These are phyloP conservation scores for Fusarium domesticum DNA, from an alignment of 2,329 filamentous ascomycete species.

Conservation along the genomic window DNA sequence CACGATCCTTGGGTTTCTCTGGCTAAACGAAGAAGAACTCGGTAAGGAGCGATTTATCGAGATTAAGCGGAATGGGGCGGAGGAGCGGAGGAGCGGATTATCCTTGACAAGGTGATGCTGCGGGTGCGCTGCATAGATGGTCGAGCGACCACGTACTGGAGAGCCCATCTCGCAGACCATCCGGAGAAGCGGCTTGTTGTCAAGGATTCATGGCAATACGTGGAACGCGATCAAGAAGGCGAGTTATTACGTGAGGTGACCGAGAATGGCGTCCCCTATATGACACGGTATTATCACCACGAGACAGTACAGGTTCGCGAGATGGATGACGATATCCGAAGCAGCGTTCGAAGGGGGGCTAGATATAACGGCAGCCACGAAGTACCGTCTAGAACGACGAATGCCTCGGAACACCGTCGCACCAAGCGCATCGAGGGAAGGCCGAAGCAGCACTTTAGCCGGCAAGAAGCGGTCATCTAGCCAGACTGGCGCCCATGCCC, in stretches of 20 bases:
- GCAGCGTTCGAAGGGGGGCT: conserved; percentile 34
- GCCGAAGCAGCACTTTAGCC: conserved; percentile 22
- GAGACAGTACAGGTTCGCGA: conserved; percentile 38
- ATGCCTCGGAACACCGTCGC: conserved; percentile 5
- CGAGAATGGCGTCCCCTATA: conserved; percentile 35
- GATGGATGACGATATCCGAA: conserved; percentile 34
- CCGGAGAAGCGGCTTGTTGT: conserved; percentile 37
- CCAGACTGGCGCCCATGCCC: conserved; percentile 22
- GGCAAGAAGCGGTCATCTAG: conserved; percentile 30
- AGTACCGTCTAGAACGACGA: conserved; percentile 27
- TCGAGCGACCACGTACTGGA: conserved; percentile 44
- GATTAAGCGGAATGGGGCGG: conserved; percentile 39
- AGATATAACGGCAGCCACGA: conserved; percentile 34
- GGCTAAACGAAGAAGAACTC: conserved; percentile 39
- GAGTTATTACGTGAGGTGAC: conserved; percentile 38
- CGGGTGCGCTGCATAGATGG: conserved; percentile 36
- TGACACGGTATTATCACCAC: conserved; percentile 43
- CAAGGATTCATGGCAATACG: conserved; percentile 46
- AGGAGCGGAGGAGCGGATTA: conserved; percentile 36
- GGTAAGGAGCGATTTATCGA: conserved; percentile 39
- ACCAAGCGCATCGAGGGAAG: conserved; percentile 12
- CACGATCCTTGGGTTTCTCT: conserved; percentile 41
- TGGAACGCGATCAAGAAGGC: conserved; percentile 41
- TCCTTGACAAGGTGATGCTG: conserved; percentile 39
- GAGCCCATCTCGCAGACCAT: conserved; percentile 38